These are phyloP conservation scores for Penicillium frequentans DNA, from an alignment of 2,329 filamentous ascomycete species.

Conservation along the genomic window DNA sequence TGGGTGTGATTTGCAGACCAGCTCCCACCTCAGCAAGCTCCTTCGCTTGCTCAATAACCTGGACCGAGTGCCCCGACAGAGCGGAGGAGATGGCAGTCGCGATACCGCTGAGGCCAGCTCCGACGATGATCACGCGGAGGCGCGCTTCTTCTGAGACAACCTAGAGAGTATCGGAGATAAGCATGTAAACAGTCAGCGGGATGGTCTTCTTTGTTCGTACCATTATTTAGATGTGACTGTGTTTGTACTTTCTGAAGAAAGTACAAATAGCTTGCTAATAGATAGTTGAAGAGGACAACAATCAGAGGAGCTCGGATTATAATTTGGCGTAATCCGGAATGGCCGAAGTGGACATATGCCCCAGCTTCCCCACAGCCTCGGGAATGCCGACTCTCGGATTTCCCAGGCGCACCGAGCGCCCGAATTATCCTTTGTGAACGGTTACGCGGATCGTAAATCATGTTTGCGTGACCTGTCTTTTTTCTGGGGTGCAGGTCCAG, in stretches of 20 bases:
- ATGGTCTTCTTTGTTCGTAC: neutral
- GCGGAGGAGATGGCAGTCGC: constrained; percentile 31
- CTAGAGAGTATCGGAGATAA: neutral
- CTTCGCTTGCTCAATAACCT: constrained; percentile 31
- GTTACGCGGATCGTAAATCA: neutral
- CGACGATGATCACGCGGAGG: constrained; percentile 29
- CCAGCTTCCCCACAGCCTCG: constrained; percentile 2
- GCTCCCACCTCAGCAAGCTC: constrained; percentile 56
- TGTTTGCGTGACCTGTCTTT: neutral
- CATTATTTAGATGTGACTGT: neutral
- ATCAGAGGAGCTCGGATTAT: neutral
- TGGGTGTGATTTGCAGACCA: constrained; percentile 58
- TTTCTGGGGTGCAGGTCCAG: neutral
- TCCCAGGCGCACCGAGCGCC: constrained; percentile 1
- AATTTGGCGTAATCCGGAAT: neutral
- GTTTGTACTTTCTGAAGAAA: neutral
- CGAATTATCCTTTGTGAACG: neutral
- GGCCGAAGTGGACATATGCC: neutral
- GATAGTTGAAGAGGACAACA: neutral
- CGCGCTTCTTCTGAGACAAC: constrained; percentile 18
- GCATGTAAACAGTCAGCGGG: neutral
- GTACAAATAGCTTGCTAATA: neutral
- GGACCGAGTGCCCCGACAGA: constrained; percentile 25
- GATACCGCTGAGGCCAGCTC: constrained; percentile 33
- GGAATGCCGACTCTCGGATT: constrained; percentile 13